Evolutionary conservation across 805 yeast genomes (phyloP).

Genomic region (Candida namnaoensis): DNA sequence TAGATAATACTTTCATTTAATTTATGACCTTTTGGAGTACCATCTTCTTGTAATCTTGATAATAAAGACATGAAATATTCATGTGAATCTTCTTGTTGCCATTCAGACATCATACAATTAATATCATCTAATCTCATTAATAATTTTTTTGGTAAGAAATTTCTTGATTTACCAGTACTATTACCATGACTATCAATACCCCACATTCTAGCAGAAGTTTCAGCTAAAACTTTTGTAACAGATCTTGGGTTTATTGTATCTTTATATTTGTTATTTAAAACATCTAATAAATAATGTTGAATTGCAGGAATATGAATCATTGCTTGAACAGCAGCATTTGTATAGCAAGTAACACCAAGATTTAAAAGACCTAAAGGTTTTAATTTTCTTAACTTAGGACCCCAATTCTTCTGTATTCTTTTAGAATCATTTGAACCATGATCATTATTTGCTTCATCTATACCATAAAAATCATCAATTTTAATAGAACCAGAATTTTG

Average conservation of each 20-base stretch:
- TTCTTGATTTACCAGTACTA: conserved; percentile 24
- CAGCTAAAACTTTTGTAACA: conserved; percentile 61
- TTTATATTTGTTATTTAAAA: conserved; percentile 44
- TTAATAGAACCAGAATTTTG: conserved; percentile 32
- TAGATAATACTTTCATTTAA: conserved; percentile 74
- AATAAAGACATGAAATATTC: conserved; percentile 92
- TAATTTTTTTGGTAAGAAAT: conserved; percentile 68
- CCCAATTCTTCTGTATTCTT: conserved; percentile 68
- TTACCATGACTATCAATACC: conserved; percentile 32
- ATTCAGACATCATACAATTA: conserved; percentile 92
- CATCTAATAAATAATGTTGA: conserved; percentile 70
- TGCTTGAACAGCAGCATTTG: conserved; percentile 91
- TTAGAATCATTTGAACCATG: conserved; percentile 52
- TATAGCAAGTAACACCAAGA: conserved; percentile 94
- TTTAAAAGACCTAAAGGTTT: conserved; percentile 71
- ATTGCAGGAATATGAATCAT: conserved; percentile 87
- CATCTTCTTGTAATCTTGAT: conserved; percentile 84
- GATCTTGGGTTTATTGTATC: conserved; percentile 40
- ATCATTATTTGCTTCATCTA: conserved; percentile 51
- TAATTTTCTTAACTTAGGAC: conserved; percentile 31
- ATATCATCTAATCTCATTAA: conserved; percentile 70
- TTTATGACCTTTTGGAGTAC: conserved; percentile 85
- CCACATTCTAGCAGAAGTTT: conserved; percentile 65
- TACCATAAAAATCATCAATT: conserved; percentile 44
- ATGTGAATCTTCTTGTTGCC: conserved; percentile 98